These are phyloP conservation scores for Pseudohalonectria lignicola DNA, from an alignment of 2,329 filamentous ascomycete species.

Conservation along the genomic window DNA sequence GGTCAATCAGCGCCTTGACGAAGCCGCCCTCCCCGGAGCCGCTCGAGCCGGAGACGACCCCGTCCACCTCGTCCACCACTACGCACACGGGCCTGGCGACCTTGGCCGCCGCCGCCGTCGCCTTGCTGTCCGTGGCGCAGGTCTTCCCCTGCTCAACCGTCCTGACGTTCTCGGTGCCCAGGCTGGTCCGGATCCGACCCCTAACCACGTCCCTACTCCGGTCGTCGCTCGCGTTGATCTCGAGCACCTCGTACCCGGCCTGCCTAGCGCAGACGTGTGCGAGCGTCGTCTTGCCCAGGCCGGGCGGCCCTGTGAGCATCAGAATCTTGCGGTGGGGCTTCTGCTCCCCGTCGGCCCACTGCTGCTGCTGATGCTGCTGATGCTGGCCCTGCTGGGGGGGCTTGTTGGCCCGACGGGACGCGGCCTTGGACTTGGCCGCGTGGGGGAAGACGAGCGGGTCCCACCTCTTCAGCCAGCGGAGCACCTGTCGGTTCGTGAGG, in stretches of 20 bases:
- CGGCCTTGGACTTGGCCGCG: conserved; percentile 46
- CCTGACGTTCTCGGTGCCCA: conserved; percentile 91
- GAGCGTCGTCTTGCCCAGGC: conserved; percentile 89
- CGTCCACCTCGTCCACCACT: conserved; percentile 93
- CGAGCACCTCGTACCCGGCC: conserved; percentile 90
- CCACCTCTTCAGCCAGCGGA: conserved; percentile 92
- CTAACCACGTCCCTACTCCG: conserved; percentile 82
- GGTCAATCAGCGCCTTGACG: conserved; percentile 85
- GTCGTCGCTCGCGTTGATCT: conserved; percentile 97
- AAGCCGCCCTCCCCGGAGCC: conserved; percentile 83
- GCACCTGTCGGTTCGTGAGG: conserved; percentile 77
- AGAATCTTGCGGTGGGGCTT: conserved; percentile 78
- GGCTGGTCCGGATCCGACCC: conserved; percentile 78
- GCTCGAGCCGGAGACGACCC: conserved; percentile 73
- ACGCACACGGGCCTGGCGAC: conserved; percentile 82
- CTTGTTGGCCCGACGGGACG: conserved; percentile 17
- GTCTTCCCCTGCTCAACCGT: conserved; percentile 49
- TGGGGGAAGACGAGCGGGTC: conserved; percentile 86
- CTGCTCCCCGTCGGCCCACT: conserved; percentile 49
- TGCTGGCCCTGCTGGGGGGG: conserved; percentile 11
- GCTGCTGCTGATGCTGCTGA: conserved; percentile 33
- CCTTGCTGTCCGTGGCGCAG: conserved; percentile 5
- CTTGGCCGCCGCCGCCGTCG: conserved; percentile 42
- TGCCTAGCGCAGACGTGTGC: conserved; percentile 93
- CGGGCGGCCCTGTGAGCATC: conserved; percentile 82